Base-by-base conservation (phyloP, 2,329 filamentous ascomycete genomes). In the Fusarium penzigii region DNA sequence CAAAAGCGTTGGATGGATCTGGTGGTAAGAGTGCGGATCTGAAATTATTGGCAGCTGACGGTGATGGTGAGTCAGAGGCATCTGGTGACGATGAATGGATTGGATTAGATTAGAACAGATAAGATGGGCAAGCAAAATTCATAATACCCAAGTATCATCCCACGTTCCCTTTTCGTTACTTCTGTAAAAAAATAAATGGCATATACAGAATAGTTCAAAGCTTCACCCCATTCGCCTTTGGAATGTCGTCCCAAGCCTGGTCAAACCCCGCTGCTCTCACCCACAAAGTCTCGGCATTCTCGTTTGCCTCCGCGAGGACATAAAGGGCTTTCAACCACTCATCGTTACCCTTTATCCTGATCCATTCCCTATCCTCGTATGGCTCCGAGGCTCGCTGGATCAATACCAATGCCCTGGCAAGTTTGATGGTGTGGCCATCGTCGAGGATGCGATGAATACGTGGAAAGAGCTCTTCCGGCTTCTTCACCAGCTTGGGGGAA, bases 361-460 rank as follows among this genome's bases (percentile, higher is more conserved):
- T 75, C 75, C 80, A 80, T 3, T 77, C 70, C 49, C 68, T 73
- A 20, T 74, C 68, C 12, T 68, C 63, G 59, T 75, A 87, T 39
- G 69, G 67, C 58, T 66, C 62, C 46, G 78, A 80, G 2, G 79
- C 64, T 32, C 76, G 67, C 67, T 87, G 77, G 1, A 84, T 90
- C 62, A 91, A 72, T 5, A 81, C 80, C 16, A 94, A 69, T 2
- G 90, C 86, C 32, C 92, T 77, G 8, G 87, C 77, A 6, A 95
- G 72, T 70, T 97, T 97, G 48, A 86, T 78, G 10, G 84, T 78
- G 71, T 97, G 93, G 0, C 92, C 92, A 69, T 97, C 92, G 59
- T 96, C 92, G 0, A 78, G 65, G 34, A 81, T 65, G 10, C 57
- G 54, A 52, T 78, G 75, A 16, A 85, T 67, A 10, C 78, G 71